Base-by-base conservation (phyloP, 202 grass and related monocot species). In the Musa balbisiana region DNA sequence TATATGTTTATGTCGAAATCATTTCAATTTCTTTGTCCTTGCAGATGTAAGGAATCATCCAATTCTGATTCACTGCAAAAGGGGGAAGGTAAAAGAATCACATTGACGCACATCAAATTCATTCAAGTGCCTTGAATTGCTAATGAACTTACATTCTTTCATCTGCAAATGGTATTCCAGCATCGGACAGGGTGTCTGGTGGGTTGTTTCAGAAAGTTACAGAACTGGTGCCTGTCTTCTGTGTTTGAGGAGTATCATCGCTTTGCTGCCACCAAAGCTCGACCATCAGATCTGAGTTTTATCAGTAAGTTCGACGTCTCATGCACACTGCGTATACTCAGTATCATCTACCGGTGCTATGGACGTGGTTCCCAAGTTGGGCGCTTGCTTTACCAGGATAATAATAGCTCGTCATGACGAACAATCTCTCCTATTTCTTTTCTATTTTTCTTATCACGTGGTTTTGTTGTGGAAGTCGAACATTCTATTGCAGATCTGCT, bases 41-140 rank as follows among this genome's bases (percentile, higher is more conserved):
- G 5, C 78, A 80, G 78, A 80, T 73, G 51, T 80, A 64, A 80
- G 78, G 69, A 80, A 80, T 12, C 69, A 80, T 80, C 78, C 78
- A 2, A 16, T 80, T 73, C 19, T 80, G 15, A 73, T 80, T 62
- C 78, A 80, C 49, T 80, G 78, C 69, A 80, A 80, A 13, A 26
- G 78, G 65, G 78, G 78, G 51, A 80, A 80, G 78, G 78, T 80
- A 73, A 59, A 15, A 71, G 51, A 51, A 19, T 74, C 12, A 26
- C 13, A 2, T 15, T 15, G 4, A 12, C 0, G 16, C 3, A 33
- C 29, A 33, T 33, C 29, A 33, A 33, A 33, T 4, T 24, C 2
- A 17, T 49, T 43, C 4, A 26, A 4, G 5, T 69, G 70, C 51
- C 9, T 25, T 8, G 22, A 13, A 73, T 73, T 73, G 9, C 3